Evolutionary conservation across 2,329 filamentous ascomycete genomes (phyloP), one percentile per base, ranked within the genome.

Genomic region (Arthrobotrys pseudoclavata): DNA sequence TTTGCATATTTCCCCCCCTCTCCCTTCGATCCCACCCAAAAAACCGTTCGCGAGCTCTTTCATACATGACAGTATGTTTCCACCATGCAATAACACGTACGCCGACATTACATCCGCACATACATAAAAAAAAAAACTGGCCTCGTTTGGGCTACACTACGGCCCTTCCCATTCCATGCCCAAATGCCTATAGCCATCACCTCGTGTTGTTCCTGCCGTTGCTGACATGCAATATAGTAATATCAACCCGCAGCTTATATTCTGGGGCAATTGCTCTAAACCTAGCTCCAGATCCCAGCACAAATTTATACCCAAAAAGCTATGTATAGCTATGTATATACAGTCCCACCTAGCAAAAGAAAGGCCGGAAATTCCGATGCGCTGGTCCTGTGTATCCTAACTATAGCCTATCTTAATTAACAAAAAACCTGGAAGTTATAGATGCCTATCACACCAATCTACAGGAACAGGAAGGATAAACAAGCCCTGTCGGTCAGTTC

Each of bases 251-350:
- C 68, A 66, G 60, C 61, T 42, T 72, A 66, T 48, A 72, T 45
- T 72, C 60, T 72, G 69, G 69, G 60, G 61, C 60, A 72, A 45
- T 72, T 42, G 42, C 42, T 57, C 24, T 57, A 57, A 57, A 37
- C 55, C 55, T 42, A 60, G 31, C 52, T 42, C n/a, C n/a, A 10
- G 34, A 60, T 15, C 55, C 55, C 13, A 24, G 55, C 34, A n/a
- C 55, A 20, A 15, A 45, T 20, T 1, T 57, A 40, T 37, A 40
- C 52, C 52, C 22, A 57, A 3, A 12, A 13, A 37, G 20, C n/a
- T n/a, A n/a, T n/a, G n/a, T n/a, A n/a, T n/a, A n/a, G n/a, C n/a
- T n/a, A n/a, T n/a, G n/a, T n/a, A n/a, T n/a, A n/a, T n/a, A n/a
- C n/a, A n/a, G n/a, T n/a, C 52, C 50, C 50, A 53, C 50, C 13